These are phyloP conservation scores for Wallacemonas sp. DNA, from an alignment of 208 protist genomes.

Conservation along the genomic window DNA sequence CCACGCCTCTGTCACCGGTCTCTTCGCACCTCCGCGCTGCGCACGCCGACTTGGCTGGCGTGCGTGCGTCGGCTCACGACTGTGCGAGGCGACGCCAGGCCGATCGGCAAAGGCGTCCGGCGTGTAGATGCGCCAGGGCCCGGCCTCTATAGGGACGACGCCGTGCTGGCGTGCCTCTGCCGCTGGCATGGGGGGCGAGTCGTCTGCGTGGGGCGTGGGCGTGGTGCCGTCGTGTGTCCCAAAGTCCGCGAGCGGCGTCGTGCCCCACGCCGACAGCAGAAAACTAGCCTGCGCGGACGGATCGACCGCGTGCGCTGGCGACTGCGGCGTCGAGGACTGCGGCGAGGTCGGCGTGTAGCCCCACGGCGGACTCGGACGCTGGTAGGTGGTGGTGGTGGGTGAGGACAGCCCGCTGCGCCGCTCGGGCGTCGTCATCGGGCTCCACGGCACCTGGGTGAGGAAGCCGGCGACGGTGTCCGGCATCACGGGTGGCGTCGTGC, in stretches of 20 bases:
- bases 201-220: not conserved
- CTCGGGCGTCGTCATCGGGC: not conserved
- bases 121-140: not conserved
- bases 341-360: not conserved
- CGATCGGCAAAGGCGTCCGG: not conserved
- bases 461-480: too few species aligned
- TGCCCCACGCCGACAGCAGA: not conserved
- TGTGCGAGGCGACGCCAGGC: not conserved
- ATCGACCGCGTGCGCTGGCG: not conserved
- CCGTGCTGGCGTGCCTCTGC: not conserved
- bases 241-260: not conserved
- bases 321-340: not conserved
- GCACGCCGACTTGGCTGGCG: not conserved
- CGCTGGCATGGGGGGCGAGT: not conserved
- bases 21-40: too few species aligned
- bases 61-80: not conserved
- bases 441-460: not conserved
- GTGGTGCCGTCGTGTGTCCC: not conserved
- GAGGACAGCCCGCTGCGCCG: not conserved
- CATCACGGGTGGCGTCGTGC: too few species aligned
- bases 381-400: not conserved
- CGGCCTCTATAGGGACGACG: not conserved
- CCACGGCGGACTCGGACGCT: conserved; percentile 3
- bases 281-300: conserved; percentile 6
- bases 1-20: not conserved